These are phyloP conservation scores for Erythrobasidium hasegawianum DNA, from an alignment of 1,284 basidiomycete genomes.

Conservation along the genomic window DNA sequence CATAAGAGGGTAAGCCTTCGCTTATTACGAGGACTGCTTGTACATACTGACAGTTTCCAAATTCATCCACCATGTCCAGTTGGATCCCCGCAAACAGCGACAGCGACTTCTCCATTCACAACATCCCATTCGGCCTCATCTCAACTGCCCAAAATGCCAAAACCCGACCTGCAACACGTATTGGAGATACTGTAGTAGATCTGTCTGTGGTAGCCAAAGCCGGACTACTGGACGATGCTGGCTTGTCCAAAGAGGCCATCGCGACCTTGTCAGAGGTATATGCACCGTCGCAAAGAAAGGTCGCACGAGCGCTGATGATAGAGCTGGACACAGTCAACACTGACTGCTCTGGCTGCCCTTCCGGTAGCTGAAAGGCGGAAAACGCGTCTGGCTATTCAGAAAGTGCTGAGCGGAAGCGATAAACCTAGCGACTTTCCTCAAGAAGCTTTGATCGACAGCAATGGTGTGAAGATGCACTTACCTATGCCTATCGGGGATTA, in stretches of 20 bases:
- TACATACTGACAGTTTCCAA: slow-evolving; percentile 1
- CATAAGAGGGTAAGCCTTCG: no score
- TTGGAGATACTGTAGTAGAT: slow-evolving; percentile 16
- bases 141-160: not conserved
- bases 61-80: slow-evolving; percentile 2
- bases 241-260: no score
- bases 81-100: slow-evolving; percentile 5
- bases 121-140: slow-evolving; percentile 18
- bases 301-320: no score
- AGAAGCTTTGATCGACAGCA: not conserved
- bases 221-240: not conserved
- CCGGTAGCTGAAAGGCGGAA: not conserved
- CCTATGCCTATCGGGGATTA: slow-evolving; percentile 27
- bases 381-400: slow-evolving; percentile 6
- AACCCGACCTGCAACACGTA: slow-evolving; percentile 5
- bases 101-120: slow-evolving; percentile 24
- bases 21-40: no score
- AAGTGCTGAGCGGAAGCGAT: not conserved
- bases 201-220: slow-evolving; percentile 5
- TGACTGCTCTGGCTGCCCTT: not conserved
- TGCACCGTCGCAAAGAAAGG: no score
- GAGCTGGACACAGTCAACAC: not conserved
- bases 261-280: no score
- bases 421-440: slow-evolving; percentile 12
- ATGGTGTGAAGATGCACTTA: slow-evolving; percentile 8